Evolutionary conservation across 2,329 filamentous ascomycete genomes (phyloP).

Genomic region (Alternaria burnsii): DNA sequence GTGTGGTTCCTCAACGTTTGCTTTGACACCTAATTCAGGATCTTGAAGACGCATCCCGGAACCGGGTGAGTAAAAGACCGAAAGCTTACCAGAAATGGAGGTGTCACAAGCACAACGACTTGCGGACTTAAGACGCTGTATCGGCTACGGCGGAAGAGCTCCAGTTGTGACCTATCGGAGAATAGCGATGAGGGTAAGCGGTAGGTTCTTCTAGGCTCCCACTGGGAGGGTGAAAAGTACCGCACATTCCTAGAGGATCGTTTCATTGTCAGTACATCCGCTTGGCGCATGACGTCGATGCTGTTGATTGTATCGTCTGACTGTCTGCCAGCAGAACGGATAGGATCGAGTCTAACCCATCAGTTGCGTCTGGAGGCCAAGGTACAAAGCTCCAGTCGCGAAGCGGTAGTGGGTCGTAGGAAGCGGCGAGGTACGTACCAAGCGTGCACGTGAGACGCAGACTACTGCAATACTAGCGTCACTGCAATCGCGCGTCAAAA

Average conservation of each 20-base stretch:
- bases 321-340: constrained; percentile 6
- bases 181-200: constrained; percentile 11
- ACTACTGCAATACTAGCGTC: constrained; percentile 16
- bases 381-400: constrained; percentile 14
- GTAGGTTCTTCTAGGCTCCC: constrained; percentile 1
- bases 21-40: neutral
- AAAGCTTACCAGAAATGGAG: constrained; percentile 17
- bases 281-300: constrained; percentile 2
- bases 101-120: constrained; percentile 18
- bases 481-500: constrained; percentile 13
- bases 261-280: neutral
- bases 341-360: constrained; percentile 3
- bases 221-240: constrained; percentile 7
- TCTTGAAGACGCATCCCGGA: constrained; percentile 14
- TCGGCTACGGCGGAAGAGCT: constrained; percentile 15
- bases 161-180: constrained; percentile 9
- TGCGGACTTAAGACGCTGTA: constrained; percentile 15
- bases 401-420: constrained; percentile 15
- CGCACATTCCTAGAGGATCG: neutral
- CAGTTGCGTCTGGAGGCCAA: constrained; percentile 12
- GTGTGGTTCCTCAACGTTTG: neutral
- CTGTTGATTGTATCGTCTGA: neutral
- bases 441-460: constrained; percentile 21
- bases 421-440: constrained; percentile 26
- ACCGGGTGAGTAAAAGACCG: constrained; percentile 24